Percentiles rank a stretch among this genome's conserved stretches.
Evolutionary conservation across 2,329 filamentous ascomycete species (phyloP).

Genomic region (Chaetomiaceae sp.): DNA sequence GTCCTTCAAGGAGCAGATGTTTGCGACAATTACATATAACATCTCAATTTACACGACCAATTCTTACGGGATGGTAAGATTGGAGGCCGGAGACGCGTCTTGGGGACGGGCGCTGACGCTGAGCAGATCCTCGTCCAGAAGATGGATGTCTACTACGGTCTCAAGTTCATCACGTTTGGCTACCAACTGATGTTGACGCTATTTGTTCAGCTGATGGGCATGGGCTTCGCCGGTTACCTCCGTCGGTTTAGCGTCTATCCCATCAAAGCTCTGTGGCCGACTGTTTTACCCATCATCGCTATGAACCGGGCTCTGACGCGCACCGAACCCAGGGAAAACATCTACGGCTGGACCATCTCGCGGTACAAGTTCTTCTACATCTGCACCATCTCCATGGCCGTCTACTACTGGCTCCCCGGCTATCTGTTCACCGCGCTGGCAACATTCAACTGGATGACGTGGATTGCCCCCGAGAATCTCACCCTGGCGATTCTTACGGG

Average conservation of each 20-base stretch:
- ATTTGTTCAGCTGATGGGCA: conserved; percentile 41
- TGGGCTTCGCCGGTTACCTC: conserved; percentile 40
- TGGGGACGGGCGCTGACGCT: too few relatives aligned
- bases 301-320: conserved; percentile 33
- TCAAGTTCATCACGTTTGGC: conserved; percentile 37
- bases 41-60: conserved; percentile 36
- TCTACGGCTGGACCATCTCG: conserved; percentile 43
- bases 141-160: conserved; percentile 39
- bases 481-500: conserved; percentile 43
- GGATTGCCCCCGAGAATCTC: conserved; percentile 45
- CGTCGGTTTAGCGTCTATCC: conserved; percentile 39
- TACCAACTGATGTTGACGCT: conserved; percentile 40
- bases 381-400: conserved; percentile 35
- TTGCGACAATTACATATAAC: conserved; percentile 39
- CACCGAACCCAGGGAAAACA: conserved; percentile 34
- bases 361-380: conserved; percentile 43
- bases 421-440: conserved; percentile 42
- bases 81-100: too few relatives aligned
- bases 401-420: conserved; percentile 48
- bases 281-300: conserved; percentile 36
- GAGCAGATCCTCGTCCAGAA: conserved; percentile 34
- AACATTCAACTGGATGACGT: conserved; percentile 48
- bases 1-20: conserved; percentile 42
- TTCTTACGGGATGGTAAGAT: conserved; percentile 31
- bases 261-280: conserved; percentile 40